Base-by-base conservation (phyloP, 352 stramenopile genomes). In the Phytopythium boreale region DNA sequence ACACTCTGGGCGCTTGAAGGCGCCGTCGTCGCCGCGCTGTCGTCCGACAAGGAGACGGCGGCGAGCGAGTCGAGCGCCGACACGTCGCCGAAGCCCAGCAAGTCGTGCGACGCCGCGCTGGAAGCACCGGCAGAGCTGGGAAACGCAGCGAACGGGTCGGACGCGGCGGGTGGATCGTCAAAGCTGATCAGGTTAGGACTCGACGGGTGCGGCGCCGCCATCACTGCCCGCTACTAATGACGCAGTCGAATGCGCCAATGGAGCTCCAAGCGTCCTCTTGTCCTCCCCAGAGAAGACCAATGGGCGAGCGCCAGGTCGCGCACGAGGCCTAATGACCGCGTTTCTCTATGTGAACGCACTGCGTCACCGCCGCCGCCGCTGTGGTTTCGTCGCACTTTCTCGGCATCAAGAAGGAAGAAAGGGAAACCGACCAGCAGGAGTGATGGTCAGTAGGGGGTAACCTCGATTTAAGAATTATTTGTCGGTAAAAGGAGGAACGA, bases 131-230 rank as follows among this genome's bases (percentile, higher is more conserved):
- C 12, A 5, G 66, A 12, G 34, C 56, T 20, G 1, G 62, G 12
- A 19, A 67, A 59, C 19, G 60, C 12, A 9, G 64, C 26, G 49
- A 56, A 56, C 15, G 49, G 14, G 49, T 56, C 49, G 26, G 15
- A 19, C 20, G 64, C 17, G 37, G 62, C 43, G 36, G 75, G 68
- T 55, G 76, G 69, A 9, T 77, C 72, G 66, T 82, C 73, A 59
- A 86, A 86, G 46, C 65, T 22, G 68, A 86, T 84, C 60, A 86
- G 70, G 46, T 78, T 76, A 6, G 73, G 71, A 62, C 68, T 82
- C 61, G 62, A 60, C 39, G 67, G 64, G 39, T 43, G 31, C 14
- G 36, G 31, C 36, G 56, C 37, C 36, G 39, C 56, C 56, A 41
- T 36, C 19, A 37, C 56, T 37, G 56, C 56, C 22, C 34, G 34